Percentiles rank a stretch among this genome's conserved stretches.
phyloP scores from a whole-genome alignment of 2,329 filamentous ascomycete genomes.

The Dactylonectria macrodidyma region DNA sequence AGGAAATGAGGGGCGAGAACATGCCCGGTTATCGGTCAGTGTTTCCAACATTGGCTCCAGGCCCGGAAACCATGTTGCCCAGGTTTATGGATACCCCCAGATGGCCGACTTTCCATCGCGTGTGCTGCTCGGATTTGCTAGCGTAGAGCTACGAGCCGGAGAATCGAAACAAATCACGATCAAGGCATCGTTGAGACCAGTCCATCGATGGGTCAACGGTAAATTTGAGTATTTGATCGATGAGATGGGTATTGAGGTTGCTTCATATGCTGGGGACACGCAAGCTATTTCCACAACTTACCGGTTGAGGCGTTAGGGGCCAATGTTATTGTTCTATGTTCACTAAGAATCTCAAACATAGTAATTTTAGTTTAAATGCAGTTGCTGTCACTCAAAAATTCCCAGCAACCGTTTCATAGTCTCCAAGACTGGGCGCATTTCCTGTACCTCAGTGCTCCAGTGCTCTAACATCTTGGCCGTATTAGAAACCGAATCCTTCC shows the following conservation, averaged over 20 bases:
- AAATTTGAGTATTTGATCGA: background rate
- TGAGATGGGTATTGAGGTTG: background rate
- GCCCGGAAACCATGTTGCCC: constrained; percentile 30
- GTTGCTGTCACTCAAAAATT: no score
- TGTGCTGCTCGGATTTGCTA: constrained; percentile 32
- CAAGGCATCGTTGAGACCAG: constrained; percentile 12
- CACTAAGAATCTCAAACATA: no score
- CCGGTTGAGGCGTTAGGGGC: no score
- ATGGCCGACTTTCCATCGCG: constrained; percentile 15
- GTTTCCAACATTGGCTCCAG: constrained; percentile 28
- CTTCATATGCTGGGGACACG: constrained; percentile 8
- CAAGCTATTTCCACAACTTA: no score
- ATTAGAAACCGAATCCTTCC: no score
- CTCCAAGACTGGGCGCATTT: no score
- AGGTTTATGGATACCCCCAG: constrained; percentile 35
- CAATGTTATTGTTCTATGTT: no score
- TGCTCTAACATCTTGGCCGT: no score
- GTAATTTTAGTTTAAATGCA: no score
- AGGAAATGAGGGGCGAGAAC: background rate
- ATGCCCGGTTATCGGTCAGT: background rate
- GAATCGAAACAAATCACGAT: constrained; percentile 9
- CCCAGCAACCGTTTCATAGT: no score
- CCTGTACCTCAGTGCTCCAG: no score
- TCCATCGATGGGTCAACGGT: constrained; percentile 27
- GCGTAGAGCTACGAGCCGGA: constrained; percentile 14